Conservation (phyloP, 176 grass and related monocot species). For the Carex kokanica region DNA sequence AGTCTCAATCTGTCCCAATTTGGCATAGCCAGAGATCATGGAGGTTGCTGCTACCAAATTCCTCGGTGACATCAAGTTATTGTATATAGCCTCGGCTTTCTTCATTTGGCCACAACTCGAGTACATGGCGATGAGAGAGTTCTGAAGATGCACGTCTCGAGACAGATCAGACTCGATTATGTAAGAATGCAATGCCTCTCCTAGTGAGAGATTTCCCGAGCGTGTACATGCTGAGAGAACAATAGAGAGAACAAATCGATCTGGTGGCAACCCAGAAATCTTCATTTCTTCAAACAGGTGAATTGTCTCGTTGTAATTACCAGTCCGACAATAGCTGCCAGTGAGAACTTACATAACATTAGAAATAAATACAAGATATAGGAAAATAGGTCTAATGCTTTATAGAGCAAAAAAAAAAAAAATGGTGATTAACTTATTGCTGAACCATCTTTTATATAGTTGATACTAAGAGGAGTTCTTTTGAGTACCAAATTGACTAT, state of each 20-base stretch:
- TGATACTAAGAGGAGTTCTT: neutral
- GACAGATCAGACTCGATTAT: constrained; percentile 48
- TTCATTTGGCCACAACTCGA: constrained; percentile 53
- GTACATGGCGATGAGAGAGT: constrained; percentile 70
- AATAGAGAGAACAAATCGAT: constrained; percentile 62
- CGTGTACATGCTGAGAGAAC: constrained; percentile 57
- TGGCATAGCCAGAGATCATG: constrained; percentile 74
- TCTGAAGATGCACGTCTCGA: constrained; percentile 45
- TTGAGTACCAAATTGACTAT: neutral
- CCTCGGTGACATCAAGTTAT: constrained; percentile 31
- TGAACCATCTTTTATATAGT: neutral
- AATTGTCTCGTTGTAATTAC: constrained; percentile 55
- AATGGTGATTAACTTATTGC: neutral
- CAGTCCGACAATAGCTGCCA: constrained; percentile 68
- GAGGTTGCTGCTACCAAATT: constrained; percentile 57
- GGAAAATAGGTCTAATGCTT: neutral
- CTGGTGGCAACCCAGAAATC: constrained; percentile 57
- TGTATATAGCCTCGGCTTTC: constrained; percentile 58
- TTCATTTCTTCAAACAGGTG: constrained; percentile 71
- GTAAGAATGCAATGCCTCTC: constrained; percentile 57
- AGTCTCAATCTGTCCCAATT: constrained; percentile 49
- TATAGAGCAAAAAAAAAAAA: neutral
- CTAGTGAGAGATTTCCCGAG: constrained; percentile 38
- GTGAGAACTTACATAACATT: neutral
- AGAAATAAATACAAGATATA: constrained; percentile 7